Evolutionary conservation across 108 stramenopile genomes (phyloP).

Genomic region (Nitzschia sp.): DNA sequence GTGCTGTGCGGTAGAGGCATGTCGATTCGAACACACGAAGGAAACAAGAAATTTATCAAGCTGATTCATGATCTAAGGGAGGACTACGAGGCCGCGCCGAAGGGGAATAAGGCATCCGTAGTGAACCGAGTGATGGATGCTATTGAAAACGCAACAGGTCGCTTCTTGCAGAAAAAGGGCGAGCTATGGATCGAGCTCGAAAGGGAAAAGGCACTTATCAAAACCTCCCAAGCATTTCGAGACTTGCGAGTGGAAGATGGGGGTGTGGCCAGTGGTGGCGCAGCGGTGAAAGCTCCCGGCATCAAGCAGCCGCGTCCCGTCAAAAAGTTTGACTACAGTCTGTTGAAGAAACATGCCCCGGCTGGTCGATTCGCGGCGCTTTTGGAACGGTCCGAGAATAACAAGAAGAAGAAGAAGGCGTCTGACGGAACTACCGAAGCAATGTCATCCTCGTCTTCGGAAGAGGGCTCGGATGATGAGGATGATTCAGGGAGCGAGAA

Average conservation of each 20-base stretch:
- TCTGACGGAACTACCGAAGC: background rate
- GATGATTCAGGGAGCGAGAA: background rate
- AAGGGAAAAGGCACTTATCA: conserved; percentile 11
- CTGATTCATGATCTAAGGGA: conserved; percentile 2
- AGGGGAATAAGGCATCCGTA: conserved; percentile 14
- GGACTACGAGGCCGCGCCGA: conserved; percentile 15
- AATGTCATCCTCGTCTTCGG: background rate
- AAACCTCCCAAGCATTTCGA: conserved; percentile 27
- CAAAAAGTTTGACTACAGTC: conserved; percentile 3
- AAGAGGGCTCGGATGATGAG: background rate
- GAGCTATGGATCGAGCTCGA: conserved; percentile 11
- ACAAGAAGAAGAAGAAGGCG: background rate
- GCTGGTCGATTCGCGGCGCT: conserved; percentile 1
- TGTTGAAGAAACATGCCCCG: conserved; percentile 5
- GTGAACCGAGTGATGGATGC: conserved; percentile 1
- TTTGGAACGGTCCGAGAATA: too few species aligned
- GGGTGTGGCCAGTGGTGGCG: background rate
- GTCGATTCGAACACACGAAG: conserved; percentile 13
- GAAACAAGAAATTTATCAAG: conserved; percentile 11
- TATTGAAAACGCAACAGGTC: background rate
- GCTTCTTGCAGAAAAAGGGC: conserved; percentile 21
- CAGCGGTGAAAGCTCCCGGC: too few species aligned
- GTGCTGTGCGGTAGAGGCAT: conserved; percentile 23
- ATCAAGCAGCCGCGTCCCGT: background rate
- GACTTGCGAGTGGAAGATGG: conserved; percentile 12